phyloP scores from a whole-genome alignment of 176 grass and related monocot species.

The Avena eriantha region DNA sequence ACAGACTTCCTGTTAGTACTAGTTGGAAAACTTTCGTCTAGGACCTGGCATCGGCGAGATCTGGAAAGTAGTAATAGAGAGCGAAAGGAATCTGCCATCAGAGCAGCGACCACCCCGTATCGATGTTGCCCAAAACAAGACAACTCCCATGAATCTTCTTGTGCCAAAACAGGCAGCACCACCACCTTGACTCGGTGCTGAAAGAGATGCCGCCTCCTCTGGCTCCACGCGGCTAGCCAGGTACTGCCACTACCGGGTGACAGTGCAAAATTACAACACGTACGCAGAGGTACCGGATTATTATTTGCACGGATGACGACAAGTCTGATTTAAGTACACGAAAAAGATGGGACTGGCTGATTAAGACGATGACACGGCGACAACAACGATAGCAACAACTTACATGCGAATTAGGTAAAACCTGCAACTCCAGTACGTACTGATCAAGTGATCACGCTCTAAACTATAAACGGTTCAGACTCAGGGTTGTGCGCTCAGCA shows the following conservation, averaged over 20 bases:
- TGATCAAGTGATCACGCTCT: slow-evolving; percentile 37
- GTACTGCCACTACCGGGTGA: background rate
- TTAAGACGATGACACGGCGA: slow-evolving; percentile 15
- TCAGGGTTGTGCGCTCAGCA: slow-evolving; percentile 24
- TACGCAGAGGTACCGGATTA: background rate
- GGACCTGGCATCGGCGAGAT: slow-evolving; percentile 3
- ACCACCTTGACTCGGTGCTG: background rate
- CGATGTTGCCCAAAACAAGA: background rate
- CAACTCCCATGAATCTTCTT: slow-evolving; percentile 33
- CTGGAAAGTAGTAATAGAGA: background rate
- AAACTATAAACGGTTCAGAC: slow-evolving; percentile 39
- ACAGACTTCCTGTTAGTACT: background rate
- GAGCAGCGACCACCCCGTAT: background rate
- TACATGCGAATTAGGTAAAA: slow-evolving; percentile 34
- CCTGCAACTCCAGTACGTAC: slow-evolving; percentile 11
- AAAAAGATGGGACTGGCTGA: slow-evolving; percentile 37
- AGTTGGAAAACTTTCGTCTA: background rate
- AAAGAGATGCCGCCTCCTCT: slow-evolving; percentile 12
- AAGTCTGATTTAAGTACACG: slow-evolving; percentile 52
- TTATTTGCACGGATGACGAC: slow-evolving; percentile 26
- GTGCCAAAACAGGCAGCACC: slow-evolving; percentile 36
- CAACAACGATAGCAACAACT: no score
- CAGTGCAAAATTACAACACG: background rate
- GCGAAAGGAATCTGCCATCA: slow-evolving; percentile 1
- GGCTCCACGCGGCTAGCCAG: background rate